Evolutionary conservation across 345 rosid genomes (phyloP), one percentile per base, ranked within the genome.

Genomic region (Acer campestre): DNA sequence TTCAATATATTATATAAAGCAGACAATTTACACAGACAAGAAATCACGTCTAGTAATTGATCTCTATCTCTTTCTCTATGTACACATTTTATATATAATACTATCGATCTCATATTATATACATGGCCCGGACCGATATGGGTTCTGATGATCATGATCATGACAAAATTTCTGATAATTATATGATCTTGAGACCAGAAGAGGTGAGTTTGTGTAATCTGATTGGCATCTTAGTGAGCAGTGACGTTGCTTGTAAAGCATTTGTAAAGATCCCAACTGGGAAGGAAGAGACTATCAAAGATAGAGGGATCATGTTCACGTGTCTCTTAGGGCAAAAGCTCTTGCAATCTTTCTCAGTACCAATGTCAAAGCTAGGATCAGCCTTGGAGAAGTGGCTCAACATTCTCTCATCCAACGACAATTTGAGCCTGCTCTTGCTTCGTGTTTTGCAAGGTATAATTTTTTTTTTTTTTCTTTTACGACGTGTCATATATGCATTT

Each of bases 321-420:
- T 80, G 82, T 38, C 49, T 80, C 1, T 44, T 72, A 2, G 63
- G 23, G 6, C 86, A 84, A 56, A 84, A 84, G 44, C 17, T 71
- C 9, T 65, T 84, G 10, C 80, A 75, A 76, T 49, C 25, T 12
- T 0, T 63, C 1, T 67, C 79, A 2, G 76, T 35, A 44, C 77
- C 64, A 22, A 16, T 84, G 66, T 25, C 59, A 17, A 10, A 49
- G 3, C 7, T 71, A 2, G 82, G 86, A 3, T 61, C 69, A 4
- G 44, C 4, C 14, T 22, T 72, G 6, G 84, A 84, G 78, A 68
- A 7, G 72, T 80, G 70, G 80, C 76, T 76, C 6, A 80, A 80
- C 77, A 77, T 80, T 9, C 1, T 77, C 17, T 80, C 81, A 12
- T 65, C 59, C 18, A 77, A 83, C 53, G 31, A 23, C 35, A 77